Percentiles rank a stretch among this genome's conserved stretches.
These are phyloP conservation scores for Nitzschia sp. DNA, from an alignment of 108 stramenopile species.

Conservation along the genomic window DNA sequence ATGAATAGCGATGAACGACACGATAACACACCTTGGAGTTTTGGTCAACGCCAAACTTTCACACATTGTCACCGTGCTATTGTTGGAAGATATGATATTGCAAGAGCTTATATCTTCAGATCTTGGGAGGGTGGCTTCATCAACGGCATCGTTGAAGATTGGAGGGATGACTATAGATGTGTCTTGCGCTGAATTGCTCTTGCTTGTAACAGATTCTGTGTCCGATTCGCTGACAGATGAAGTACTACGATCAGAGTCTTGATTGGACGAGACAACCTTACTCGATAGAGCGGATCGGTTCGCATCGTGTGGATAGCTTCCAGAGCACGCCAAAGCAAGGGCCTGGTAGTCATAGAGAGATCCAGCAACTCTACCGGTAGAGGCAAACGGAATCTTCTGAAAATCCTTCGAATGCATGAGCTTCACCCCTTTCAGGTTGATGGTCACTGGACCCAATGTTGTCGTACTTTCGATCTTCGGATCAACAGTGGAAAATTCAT, in stretches of 20 bases:
- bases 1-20: neutral
- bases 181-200: neutral
- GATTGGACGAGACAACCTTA: neutral
- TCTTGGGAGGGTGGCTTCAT: neutral
- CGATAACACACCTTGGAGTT: constrained; percentile 28
- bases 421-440: constrained; percentile 9
- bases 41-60: constrained; percentile 29
- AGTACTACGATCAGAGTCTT: constrained; percentile 1
- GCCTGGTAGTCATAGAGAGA: constrained; percentile 8
- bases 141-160: constrained; percentile 17
- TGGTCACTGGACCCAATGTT: neutral
- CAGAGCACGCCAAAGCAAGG: constrained; percentile 1
- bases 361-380: neutral
- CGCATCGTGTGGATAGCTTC: constrained; percentile 1
- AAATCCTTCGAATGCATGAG: constrained; percentile 8
- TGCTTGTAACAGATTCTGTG: constrained; percentile 28
- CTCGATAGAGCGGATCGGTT: no score
- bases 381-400: neutral
- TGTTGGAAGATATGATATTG: constrained; percentile 16
- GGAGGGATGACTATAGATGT: constrained; percentile 9
- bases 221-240: constrained; percentile 37
- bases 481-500: constrained; percentile 8
- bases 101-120: neutral
- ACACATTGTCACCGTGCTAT: constrained; percentile 27
- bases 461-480: constrained; percentile 14